Evolutionary conservation across 306 rosid genomes (phyloP), one percentile per base, ranked within the genome.

Genomic region (Trifolium fragiferum): DNA sequence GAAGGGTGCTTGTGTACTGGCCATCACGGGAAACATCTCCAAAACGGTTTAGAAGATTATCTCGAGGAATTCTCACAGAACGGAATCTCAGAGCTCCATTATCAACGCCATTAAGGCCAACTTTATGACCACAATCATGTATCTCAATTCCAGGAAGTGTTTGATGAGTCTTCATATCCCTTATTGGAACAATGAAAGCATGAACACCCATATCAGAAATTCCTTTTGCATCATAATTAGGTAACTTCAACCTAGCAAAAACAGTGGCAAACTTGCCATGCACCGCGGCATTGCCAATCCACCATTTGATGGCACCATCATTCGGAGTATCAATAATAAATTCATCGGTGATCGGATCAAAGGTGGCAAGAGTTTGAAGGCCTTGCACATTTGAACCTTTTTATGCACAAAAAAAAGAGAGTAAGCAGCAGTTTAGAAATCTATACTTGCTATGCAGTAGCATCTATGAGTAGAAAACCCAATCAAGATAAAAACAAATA

Each of bases 281-380:
- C 80, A 91, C 96, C 3, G 99, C 99, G 55, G 99, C 99, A 81
- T 94, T 94, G 18, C 99, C 99, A 74, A 94, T 94, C 99, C 99
- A 94, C 99, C 99, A 94, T 85, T 91, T 94, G 81, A 94, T 91
- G 75, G 99, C 97, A 70, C 99, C 99, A 74, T 94, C 96, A 75
- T 89, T 89, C 27, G 97, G 99, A 9, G 99, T 94, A 76, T 94
- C 75, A 57, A 94, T 84, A 73, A 92, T 60, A 76, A 94, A 94
- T 72, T 94, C 95, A 80, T 94, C 96, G 0, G 89, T 87, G 54
- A 92, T 68, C 37, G 87, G 90, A 87, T 94, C 99, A 75, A 94
- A 91, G 47, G 89, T 84, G 41, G 99, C 99, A 35, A 66, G 70
- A 8, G 97, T 94, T 86, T 94, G 97, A 66, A 94, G 89, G 71